phyloP scores from a whole-genome alignment of 345 rosid species.

The Eucalyptus shirleyi region DNA sequence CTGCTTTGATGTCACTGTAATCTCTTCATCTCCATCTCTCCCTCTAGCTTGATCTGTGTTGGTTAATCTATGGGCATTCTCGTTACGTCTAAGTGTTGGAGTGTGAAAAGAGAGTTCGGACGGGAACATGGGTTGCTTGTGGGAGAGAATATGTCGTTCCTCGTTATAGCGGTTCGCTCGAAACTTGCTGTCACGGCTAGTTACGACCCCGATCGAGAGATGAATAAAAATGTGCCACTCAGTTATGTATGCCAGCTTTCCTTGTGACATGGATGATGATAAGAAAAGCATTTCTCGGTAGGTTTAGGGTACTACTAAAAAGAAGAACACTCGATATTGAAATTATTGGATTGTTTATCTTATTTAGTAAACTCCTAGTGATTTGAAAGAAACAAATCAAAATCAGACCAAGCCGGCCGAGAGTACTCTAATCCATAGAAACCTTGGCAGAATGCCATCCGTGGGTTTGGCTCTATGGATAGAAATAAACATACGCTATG shows the following conservation, averaged over 20 bases:
- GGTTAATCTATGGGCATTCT: neutral
- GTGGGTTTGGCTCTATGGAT: neutral
- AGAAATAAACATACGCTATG: accelerated
- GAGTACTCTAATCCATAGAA: neutral
- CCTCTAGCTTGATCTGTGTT: neutral
- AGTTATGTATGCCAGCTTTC: too few species aligned
- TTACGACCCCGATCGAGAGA: neutral
- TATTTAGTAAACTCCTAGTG: too few species aligned
- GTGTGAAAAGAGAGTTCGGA: too few species aligned
- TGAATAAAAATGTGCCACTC: neutral
- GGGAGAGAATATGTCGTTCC: neutral
- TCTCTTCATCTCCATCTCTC: neutral
- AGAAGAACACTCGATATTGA: neutral
- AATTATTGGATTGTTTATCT: too few species aligned
- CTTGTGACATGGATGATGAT: too few species aligned
- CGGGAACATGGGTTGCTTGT: neutral
- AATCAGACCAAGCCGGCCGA: neutral
- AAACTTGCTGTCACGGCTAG: neutral
- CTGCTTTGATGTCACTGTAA: neutral
- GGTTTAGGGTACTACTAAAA: neutral
- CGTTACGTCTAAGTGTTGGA: neutral
- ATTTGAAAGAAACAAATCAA: too few species aligned
- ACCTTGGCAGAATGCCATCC: accelerated
- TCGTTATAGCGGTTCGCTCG: neutral
- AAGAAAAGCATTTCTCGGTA: neutral